Percentiles rank a stretch among this genome's conserved stretches.
These are phyloP conservation scores for Coniochaeta sp. DNA, from an alignment of 2,329 filamentous ascomycete genomes.

Conservation along the genomic window DNA sequence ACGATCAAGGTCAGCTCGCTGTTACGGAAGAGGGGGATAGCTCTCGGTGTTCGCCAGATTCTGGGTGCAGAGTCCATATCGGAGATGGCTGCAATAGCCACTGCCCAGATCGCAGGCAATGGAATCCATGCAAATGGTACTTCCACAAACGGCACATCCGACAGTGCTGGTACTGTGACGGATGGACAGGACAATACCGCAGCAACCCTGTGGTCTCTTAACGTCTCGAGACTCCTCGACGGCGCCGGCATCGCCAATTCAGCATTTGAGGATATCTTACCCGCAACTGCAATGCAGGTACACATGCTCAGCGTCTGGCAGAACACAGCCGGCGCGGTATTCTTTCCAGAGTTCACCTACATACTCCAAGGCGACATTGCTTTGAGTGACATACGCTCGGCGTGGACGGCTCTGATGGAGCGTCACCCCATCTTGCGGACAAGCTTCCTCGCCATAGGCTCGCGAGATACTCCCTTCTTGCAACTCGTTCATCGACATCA, in stretches of 20 bases:
- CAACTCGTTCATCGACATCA: slow-evolving; percentile 49
- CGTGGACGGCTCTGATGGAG: slow-evolving; percentile 55
- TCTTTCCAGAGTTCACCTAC: slow-evolving; percentile 69
- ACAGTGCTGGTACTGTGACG: neutral
- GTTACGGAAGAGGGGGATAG: slow-evolving; percentile 56
- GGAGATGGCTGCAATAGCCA: slow-evolving; percentile 45
- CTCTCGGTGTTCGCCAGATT: slow-evolving; percentile 64
- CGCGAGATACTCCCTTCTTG: slow-evolving; percentile 44
- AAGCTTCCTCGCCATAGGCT: slow-evolving; percentile 46
- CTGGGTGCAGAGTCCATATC: slow-evolving; percentile 57
- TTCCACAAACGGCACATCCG: neutral
- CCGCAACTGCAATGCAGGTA: slow-evolving; percentile 68
- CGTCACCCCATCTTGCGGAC: slow-evolving; percentile 63
- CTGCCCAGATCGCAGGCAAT: neutral
- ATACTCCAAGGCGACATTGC: slow-evolving; percentile 33
- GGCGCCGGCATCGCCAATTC: slow-evolving; percentile 30
- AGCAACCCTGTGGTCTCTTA: slow-evolving; percentile 20
- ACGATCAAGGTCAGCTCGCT: slow-evolving; percentile 76
- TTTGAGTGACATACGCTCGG: slow-evolving; percentile 35
- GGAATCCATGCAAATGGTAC: neutral
- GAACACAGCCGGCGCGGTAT: slow-evolving; percentile 56
- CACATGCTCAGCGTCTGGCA: slow-evolving; percentile 79
- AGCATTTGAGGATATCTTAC: slow-evolving; percentile 52
- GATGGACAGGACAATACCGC: neutral
- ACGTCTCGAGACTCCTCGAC: slow-evolving; percentile 29